phyloP scores from a whole-genome alignment of 306 rosid genomes.

The Lotus japonicus region DNA sequence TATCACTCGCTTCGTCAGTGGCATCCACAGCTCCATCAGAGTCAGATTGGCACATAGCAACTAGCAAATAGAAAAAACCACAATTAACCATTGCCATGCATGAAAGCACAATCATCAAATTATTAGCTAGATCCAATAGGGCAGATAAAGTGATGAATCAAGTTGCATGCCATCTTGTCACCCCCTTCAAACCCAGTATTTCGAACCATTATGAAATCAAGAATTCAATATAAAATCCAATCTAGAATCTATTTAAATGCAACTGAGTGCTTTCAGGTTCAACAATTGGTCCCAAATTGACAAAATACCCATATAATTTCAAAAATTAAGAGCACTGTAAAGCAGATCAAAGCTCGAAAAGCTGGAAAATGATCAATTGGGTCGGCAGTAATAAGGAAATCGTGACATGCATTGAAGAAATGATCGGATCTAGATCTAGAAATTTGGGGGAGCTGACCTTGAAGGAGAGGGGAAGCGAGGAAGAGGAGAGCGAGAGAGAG shows the following conservation, averaged over 20 bases:
- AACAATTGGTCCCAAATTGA: too few relatives aligned
- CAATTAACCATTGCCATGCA: not conserved
- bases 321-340: not conserved
- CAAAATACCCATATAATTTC: too few relatives aligned
- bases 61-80: slow-evolving; percentile 33
- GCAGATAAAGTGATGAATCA: not conserved
- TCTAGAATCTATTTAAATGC: not conserved
- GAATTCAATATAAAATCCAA: not conserved
- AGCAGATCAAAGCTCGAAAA: slow-evolving; percentile 6
- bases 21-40: slow-evolving; percentile 42
- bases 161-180: not conserved
- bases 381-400: not conserved
- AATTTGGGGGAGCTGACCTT: slow-evolving; percentile 41
- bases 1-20: slow-evolving; percentile 57
- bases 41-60: slow-evolving; percentile 64
- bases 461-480: slow-evolving; percentile 62
- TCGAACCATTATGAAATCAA: not conserved
- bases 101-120: not conserved
- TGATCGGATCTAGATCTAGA: slow-evolving; percentile 54
- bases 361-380: not conserved
- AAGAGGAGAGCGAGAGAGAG: slow-evolving; percentile 63
- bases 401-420: slow-evolving; percentile 32
- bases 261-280: too few relatives aligned
- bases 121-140: not conserved
- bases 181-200: not conserved